Evolutionary conservation across 257 asterid species (phyloP).

Genomic region (Solanum paucissectum): DNA sequence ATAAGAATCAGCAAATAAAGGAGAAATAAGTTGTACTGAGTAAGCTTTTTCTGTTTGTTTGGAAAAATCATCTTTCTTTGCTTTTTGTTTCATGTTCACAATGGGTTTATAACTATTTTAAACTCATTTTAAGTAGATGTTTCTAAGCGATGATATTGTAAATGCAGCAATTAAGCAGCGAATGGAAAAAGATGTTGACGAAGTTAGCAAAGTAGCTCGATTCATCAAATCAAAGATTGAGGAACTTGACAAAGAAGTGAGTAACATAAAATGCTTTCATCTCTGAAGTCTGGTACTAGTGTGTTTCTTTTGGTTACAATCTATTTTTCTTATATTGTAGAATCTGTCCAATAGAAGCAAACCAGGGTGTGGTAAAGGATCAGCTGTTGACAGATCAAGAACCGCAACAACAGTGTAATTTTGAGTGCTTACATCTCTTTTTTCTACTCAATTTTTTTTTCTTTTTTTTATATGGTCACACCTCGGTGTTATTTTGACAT

Average conservation of each 20-base stretch:
- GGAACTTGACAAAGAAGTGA: constrained; percentile 88
- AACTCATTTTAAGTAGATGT: background rate
- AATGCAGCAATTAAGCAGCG: constrained; percentile 81
- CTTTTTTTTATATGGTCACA: background rate
- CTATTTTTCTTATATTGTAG: constrained; percentile 24
- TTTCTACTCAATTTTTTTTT: background rate
- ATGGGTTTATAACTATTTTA: background rate
- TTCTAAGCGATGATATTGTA: background rate
- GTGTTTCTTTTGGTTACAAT: background rate
- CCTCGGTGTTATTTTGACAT: background rate
- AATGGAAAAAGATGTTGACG: constrained; percentile 98
- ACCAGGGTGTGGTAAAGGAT: constrained; percentile 95
- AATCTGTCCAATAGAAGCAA: constrained; percentile 80
- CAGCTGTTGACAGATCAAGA: constrained; percentile 96
- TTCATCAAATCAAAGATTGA: constrained; percentile 68
- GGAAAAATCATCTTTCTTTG: background rate
- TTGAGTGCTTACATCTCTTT: background rate
- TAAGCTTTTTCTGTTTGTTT: background rate
- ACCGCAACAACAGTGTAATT: constrained; percentile 87
- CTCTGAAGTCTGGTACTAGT: background rate
- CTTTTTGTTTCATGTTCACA: background rate
- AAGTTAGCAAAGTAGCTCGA: constrained; percentile 90
- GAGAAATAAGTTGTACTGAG: background rate
- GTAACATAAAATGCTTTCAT: background rate
- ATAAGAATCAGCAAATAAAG: background rate